phyloP scores from a whole-genome alignment of 2,329 filamentous ascomycete species.

The Stachybotrys chlorohalonatus region DNA sequence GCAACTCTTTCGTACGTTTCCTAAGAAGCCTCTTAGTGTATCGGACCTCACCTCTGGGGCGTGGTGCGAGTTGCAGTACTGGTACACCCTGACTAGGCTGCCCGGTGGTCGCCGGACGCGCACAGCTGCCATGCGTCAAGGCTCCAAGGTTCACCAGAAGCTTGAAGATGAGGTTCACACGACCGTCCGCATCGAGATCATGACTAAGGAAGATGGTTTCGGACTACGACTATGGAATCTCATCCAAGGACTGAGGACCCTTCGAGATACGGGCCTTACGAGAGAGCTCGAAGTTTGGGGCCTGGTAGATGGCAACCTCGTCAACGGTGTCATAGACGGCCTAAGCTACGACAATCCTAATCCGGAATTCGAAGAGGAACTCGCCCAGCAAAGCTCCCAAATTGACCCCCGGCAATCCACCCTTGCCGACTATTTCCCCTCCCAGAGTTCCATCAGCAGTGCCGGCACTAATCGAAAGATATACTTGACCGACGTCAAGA shows the following conservation, averaged over 20 bases:
- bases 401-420: slow-evolving; percentile 22
- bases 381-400: slow-evolving; percentile 25
- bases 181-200: slow-evolving; percentile 62
- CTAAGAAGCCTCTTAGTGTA: slow-evolving; percentile 73
- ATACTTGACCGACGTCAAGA: slow-evolving; percentile 90
- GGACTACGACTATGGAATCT: slow-evolving; percentile 84
- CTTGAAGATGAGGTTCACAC: slow-evolving; percentile 81
- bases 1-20: slow-evolving; percentile 67
- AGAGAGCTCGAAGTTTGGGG: slow-evolving; percentile 82
- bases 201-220: slow-evolving; percentile 72
- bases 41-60: slow-evolving; percentile 81
- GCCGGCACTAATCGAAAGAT: slow-evolving; percentile 20
- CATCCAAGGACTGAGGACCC: slow-evolving; percentile 70
- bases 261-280: slow-evolving; percentile 62
- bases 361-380: slow-evolving; percentile 54
- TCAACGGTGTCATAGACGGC: slow-evolving; percentile 87
- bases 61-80: slow-evolving; percentile 95
- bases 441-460: neutral
- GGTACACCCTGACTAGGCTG: slow-evolving; percentile 69
- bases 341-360: slow-evolving; percentile 72
- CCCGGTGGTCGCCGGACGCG: slow-evolving; percentile 62
- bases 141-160: slow-evolving; percentile 68
- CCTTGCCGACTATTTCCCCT: slow-evolving; percentile 31
- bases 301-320: slow-evolving; percentile 66
- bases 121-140: slow-evolving; percentile 77